Evolutionary conservation across 2,329 filamentous ascomycete species (phyloP).

Genomic region (Epichloe glyceriae): DNA sequence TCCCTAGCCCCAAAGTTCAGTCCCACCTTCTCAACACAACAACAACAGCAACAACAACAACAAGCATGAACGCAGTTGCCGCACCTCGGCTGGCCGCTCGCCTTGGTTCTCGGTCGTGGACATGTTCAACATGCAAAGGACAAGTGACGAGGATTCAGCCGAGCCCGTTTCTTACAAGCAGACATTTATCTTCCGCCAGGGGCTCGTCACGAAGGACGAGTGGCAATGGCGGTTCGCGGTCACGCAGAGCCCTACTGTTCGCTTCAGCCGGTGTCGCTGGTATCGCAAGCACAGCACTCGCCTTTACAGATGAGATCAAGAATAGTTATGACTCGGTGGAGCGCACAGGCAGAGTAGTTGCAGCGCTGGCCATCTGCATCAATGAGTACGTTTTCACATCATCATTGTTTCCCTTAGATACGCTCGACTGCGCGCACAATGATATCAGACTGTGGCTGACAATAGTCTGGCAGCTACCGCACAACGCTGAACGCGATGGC

Average conservation of each 20-base stretch:
- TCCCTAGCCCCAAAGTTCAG: background rate
- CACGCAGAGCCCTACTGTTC: constrained; percentile 27
- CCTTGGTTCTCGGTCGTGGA: constrained; percentile 29
- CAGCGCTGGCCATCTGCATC: constrained; percentile 66
- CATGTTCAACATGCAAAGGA: constrained; percentile 31
- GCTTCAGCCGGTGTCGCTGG: constrained; percentile 39
- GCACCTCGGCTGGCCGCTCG: constrained; percentile 25
- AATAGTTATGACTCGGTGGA: constrained; percentile 63
- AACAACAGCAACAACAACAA: background rate
- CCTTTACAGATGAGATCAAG: constrained; percentile 57
- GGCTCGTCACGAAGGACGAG: constrained; percentile 11
- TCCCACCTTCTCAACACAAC: constrained; percentile 4
- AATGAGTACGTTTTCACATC: constrained; percentile 53
- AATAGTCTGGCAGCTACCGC: constrained; percentile 54
- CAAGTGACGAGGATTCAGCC: constrained; percentile 23
- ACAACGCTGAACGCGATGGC: constrained; percentile 63
- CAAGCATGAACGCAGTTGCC: constrained; percentile 29
- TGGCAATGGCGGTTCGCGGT: constrained; percentile 8
- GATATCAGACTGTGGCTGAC: background rate
- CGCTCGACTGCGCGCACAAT: background rate
- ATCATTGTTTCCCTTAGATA: constrained; percentile 2
- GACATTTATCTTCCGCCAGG: constrained; percentile 19
- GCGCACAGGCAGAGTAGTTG: constrained; percentile 65
- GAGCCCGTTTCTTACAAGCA: constrained; percentile 13
- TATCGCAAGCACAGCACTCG: constrained; percentile 33